Percentiles rank a stretch among this genome's conserved stretches.
These are phyloP conservation scores for Pythium pyrilobum DNA, from an alignment of 352 stramenopile genomes.

Conservation along the genomic window DNA sequence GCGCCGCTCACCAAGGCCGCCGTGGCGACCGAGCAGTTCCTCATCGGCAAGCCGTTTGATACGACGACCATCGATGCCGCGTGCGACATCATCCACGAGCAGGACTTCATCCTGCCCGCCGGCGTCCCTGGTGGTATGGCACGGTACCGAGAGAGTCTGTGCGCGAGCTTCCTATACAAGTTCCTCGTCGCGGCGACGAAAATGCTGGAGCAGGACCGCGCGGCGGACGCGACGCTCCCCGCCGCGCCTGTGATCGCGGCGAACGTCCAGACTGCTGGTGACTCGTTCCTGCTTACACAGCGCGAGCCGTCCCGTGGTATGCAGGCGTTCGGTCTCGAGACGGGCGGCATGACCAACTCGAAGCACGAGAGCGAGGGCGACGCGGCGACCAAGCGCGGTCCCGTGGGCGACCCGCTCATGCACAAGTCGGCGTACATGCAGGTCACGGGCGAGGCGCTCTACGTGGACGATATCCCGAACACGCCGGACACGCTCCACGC, in stretches of 20 bases:
- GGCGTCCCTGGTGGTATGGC: constrained; percentile 92
- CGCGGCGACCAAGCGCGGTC: constrained; percentile 31
- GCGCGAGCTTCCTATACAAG: constrained; percentile 94
- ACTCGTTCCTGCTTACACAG: constrained; percentile 54
- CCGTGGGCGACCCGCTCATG: constrained; percentile 88
- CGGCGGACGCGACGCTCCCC: constrained; percentile 14
- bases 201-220: constrained; percentile 40
- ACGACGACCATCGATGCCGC: constrained; percentile 77
- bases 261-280: constrained; percentile 39
- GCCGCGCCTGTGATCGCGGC: constrained; percentile 26
- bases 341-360: constrained; percentile 57
- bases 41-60: constrained; percentile 82
- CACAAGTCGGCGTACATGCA: constrained; percentile 93
- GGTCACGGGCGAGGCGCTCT: constrained; percentile 93
- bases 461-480: constrained; percentile 92
- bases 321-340: constrained; percentile 55
- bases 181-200: constrained; percentile 85
- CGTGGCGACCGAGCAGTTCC: constrained; percentile 43
- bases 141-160: constrained; percentile 93
- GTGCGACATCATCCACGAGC: constrained; percentile 67
- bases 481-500: constrained; percentile 86
- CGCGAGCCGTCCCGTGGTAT: constrained; percentile 47
- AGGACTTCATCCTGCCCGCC: constrained; percentile 90
- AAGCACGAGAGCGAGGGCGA: constrained; percentile 49
- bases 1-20: constrained; percentile 60